These are phyloP conservation scores for Durotheca rogersii DNA, from an alignment of 495 filamentous ascomycete genomes.

Conservation along the genomic window DNA sequence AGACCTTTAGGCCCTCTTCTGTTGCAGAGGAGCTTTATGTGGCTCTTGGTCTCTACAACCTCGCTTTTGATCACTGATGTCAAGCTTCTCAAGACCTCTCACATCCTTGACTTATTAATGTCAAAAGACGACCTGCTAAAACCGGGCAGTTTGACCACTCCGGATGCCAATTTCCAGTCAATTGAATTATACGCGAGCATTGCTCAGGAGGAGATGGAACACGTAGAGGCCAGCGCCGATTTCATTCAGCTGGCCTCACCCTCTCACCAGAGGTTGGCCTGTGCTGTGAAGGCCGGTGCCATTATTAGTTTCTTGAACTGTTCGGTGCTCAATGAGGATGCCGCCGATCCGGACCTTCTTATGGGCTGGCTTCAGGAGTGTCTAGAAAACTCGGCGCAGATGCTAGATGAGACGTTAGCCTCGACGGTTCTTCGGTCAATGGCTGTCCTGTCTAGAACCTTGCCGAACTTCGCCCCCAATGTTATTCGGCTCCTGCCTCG, in stretches of 20 bases:
- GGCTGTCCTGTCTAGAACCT: constrained; percentile 74
- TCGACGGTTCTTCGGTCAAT: constrained; percentile 75
- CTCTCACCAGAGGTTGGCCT: constrained; percentile 84
- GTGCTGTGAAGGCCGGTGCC: constrained; percentile 77
- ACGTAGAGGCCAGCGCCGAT: constrained; percentile 86
- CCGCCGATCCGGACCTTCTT: constrained; percentile 76
- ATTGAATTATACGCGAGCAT: constrained; percentile 73
- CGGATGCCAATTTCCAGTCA: constrained; percentile 52
- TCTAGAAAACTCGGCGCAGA: constrained; percentile 73
- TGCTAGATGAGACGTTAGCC: constrained; percentile 73
- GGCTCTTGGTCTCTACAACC: constrained; percentile 75
- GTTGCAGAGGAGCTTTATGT: constrained; percentile 81
- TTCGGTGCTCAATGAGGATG: constrained; percentile 72
- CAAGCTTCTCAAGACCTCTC: constrained; percentile 56
- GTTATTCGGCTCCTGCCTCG: constrained; percentile 80
- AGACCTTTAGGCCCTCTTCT: constrained; percentile 91
- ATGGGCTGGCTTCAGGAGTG: constrained; percentile 83
- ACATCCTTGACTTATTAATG: constrained; percentile 79
- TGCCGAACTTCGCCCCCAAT: constrained; percentile 66
- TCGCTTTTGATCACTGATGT: constrained; percentile 65
- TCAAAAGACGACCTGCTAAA: constrained; percentile 42
- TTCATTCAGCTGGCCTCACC: constrained; percentile 81
- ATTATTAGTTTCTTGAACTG: constrained; percentile 86
- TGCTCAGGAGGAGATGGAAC: constrained; percentile 75
- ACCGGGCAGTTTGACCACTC: constrained; percentile 40